Conservation (phyloP, 2,329 filamentous ascomycete species). For the Ilyonectria mors-panacis region DNA sequence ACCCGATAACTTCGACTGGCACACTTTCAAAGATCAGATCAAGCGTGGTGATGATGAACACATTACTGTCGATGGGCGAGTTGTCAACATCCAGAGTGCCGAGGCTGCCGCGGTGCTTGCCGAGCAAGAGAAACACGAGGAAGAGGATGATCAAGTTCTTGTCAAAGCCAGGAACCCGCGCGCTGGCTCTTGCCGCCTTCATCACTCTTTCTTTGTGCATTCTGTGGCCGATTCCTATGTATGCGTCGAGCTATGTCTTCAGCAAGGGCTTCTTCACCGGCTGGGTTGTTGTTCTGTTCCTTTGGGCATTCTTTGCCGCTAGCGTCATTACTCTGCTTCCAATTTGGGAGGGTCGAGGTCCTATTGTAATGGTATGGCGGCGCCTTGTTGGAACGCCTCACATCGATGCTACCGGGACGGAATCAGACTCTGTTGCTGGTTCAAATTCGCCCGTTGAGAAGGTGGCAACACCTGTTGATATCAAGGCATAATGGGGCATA, state of each 20-base stretch:
- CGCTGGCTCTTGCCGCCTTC: slow-evolving; percentile 11
- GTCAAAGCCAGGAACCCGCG: slow-evolving; percentile 21
- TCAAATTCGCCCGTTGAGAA: slow-evolving; percentile 22
- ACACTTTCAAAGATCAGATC: slow-evolving; percentile 27
- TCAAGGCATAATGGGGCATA: slow-evolving; percentile 5
- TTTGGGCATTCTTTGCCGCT: slow-evolving; percentile 30
- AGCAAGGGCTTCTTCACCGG: slow-evolving; percentile 37
- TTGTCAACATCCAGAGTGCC: slow-evolving; percentile 23
- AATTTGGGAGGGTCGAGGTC: slow-evolving; percentile 27
- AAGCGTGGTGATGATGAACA: slow-evolving; percentile 28
- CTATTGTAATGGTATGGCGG: slow-evolving; percentile 17
- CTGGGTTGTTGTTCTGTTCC: slow-evolving; percentile 33
- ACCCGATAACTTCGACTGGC: slow-evolving; percentile 26
- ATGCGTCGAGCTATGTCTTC: slow-evolving; percentile 49
- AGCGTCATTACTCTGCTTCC: slow-evolving; percentile 25
- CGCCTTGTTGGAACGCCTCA: slow-evolving; percentile 8
- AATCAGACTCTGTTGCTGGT: slow-evolving; percentile 18
- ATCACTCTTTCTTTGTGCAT: slow-evolving; percentile 37
- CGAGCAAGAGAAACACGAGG: slow-evolving; percentile 26
- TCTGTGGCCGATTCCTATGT: slow-evolving; percentile 52
- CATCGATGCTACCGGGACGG: slow-evolving; percentile 20
- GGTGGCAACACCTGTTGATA: slow-evolving; percentile 1
- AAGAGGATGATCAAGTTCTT: slow-evolving; percentile 24
- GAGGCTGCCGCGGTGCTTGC: slow-evolving; percentile 10
- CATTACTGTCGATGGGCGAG: slow-evolving; percentile 20